A percentile compares a stretch with the other conserved stretches of the same genome.
These are phyloP conservation scores for Cryphonectria parasitica DNA, from an alignment of 2,329 filamentous ascomycete genomes.

Conservation along the genomic window DNA sequence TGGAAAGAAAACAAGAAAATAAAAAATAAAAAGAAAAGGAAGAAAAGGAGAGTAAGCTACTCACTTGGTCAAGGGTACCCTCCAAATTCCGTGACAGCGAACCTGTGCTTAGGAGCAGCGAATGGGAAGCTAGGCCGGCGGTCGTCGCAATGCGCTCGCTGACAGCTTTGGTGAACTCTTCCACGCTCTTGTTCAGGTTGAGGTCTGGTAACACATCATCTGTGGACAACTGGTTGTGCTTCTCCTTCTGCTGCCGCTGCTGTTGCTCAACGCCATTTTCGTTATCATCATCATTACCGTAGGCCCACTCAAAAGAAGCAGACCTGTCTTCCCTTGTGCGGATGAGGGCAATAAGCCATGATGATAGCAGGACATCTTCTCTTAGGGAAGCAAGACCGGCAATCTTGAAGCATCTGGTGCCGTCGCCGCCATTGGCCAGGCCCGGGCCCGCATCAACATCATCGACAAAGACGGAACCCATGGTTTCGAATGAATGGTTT, in stretches of 20 bases:
- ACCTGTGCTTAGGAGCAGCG: constrained; percentile 32
- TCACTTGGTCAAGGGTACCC: constrained; percentile 35
- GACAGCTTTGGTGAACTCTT: constrained; percentile 36
- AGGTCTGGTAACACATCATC: constrained; percentile 41
- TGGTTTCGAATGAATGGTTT: not conserved
- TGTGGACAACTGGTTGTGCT: constrained; percentile 34
- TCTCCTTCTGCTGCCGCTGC: constrained; percentile 26
- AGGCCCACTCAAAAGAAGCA: constrained; percentile 45
- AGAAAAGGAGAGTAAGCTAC: constrained; percentile 5
- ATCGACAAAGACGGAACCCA: constrained; percentile 21
- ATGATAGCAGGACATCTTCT: constrained; percentile 46
- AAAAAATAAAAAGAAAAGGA: no score
- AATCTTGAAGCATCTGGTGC: constrained; percentile 37
- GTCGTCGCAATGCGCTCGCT: constrained; percentile 21
- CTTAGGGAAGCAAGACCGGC: constrained; percentile 38
- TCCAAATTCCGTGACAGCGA: constrained; percentile 20
- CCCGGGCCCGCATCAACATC: constrained; percentile 16
- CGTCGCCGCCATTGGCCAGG: constrained; percentile 19
- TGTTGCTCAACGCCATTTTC: no score
- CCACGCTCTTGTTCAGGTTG: constrained; percentile 35
- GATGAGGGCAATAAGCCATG: constrained; percentile 50
- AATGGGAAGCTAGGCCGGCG: constrained; percentile 4
- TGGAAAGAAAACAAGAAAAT: no score
- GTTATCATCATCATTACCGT: constrained; percentile 28
- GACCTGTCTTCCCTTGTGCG: constrained; percentile 45